phyloP scores from a whole-genome alignment of 768 basidiomycete genomes.

The Lactarius vividus region DNA sequence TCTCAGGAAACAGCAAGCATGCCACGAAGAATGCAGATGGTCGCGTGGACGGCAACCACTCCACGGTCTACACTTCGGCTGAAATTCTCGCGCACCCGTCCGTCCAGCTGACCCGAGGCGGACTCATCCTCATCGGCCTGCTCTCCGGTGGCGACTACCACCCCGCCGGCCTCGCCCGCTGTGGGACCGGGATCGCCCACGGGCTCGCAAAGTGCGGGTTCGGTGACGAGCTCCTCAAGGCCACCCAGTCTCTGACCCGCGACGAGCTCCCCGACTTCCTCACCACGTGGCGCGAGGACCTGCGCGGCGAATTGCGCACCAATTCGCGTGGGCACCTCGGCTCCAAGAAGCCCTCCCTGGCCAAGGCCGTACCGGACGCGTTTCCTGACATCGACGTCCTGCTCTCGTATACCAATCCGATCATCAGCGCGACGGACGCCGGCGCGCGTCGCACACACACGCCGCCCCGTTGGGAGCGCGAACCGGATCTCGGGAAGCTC shows the following conservation, averaged over 20 bases:
- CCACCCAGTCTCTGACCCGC: slow-evolving; percentile 48
- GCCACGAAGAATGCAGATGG: slow-evolving; percentile 63
- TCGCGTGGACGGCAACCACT: slow-evolving; percentile 71
- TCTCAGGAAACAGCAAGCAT: slow-evolving; percentile 69
- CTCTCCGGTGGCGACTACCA: slow-evolving; percentile 92
- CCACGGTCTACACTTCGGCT: slow-evolving; percentile 40
- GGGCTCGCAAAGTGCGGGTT: slow-evolving; percentile 82
- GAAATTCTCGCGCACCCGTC: slow-evolving; percentile 46
- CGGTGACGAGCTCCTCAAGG: slow-evolving; percentile 63
- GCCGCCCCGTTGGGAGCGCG: slow-evolving; percentile 42
- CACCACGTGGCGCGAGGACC: slow-evolving; percentile 56
- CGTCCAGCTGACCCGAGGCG: slow-evolving; percentile 54
- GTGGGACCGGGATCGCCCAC: slow-evolving; percentile 68
- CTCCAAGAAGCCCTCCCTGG: slow-evolving; percentile 61
- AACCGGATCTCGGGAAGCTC: slow-evolving; percentile 68
- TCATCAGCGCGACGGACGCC: slow-evolving; percentile 60
- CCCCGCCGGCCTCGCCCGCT: slow-evolving; percentile 62
- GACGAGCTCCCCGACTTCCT: slow-evolving; percentile 51
- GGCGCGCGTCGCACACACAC: slow-evolving; percentile 41
- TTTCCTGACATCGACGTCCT: slow-evolving; percentile 77
- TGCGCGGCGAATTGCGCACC: slow-evolving; percentile 64
- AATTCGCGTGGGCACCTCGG: slow-evolving; percentile 63
- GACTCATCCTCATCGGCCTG: slow-evolving; percentile 79
- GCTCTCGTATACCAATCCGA: slow-evolving; percentile 72
- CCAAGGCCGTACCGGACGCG: slow-evolving; percentile 57